Conservation (phyloP, 495 filamentous ascomycete genomes). For the Penicillium steckii region DNA sequence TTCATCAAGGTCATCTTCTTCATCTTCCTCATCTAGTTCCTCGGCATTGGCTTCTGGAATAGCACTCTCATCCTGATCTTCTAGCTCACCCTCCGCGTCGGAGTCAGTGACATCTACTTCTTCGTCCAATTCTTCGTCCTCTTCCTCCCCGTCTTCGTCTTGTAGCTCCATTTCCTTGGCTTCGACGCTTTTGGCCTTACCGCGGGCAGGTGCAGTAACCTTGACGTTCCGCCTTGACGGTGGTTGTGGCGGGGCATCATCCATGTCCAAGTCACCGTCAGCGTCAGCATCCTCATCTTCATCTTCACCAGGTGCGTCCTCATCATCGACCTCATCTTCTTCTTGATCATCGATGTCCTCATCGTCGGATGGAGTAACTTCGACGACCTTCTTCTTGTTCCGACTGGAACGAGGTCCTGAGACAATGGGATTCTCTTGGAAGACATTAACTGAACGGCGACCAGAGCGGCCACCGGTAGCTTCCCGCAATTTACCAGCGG, state of each 20-base stretch:
- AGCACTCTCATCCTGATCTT: constrained; percentile 49
- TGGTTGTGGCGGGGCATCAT: constrained; percentile 48
- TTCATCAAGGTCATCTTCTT: constrained; percentile 58
- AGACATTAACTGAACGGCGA: constrained; percentile 45
- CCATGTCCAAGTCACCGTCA: constrained; percentile 58
- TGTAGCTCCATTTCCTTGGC: constrained; percentile 59
- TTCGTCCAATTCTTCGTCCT: constrained; percentile 50
- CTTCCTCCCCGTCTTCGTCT: constrained; percentile 47
- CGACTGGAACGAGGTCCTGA: constrained; percentile 62
- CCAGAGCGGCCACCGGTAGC: constrained; percentile 51
- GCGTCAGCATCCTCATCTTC: constrained; percentile 55
- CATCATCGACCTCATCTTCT: constrained; percentile 59
- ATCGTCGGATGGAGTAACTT: constrained; percentile 60
- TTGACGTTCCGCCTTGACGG: constrained; percentile 34
- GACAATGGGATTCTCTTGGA: constrained; percentile 56
- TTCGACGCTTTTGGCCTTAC: constrained; percentile 53
- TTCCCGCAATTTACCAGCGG: constrained; percentile 77
- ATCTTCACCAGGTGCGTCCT: constrained; percentile 55
- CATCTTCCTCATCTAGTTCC: constrained; percentile 49
- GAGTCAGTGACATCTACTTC: constrained; percentile 55
- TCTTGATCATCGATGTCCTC: constrained; percentile 57
- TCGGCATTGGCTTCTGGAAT: constrained; percentile 37
- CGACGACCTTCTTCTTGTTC: constrained; percentile 66
- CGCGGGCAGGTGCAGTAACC: constrained; percentile 28
- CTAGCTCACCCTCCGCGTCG: constrained; percentile 51